Evolutionary conservation across 208 protist species (phyloP), one percentile per base, ranked within the genome.

Genomic region (Leishmania mexicana): DNA sequence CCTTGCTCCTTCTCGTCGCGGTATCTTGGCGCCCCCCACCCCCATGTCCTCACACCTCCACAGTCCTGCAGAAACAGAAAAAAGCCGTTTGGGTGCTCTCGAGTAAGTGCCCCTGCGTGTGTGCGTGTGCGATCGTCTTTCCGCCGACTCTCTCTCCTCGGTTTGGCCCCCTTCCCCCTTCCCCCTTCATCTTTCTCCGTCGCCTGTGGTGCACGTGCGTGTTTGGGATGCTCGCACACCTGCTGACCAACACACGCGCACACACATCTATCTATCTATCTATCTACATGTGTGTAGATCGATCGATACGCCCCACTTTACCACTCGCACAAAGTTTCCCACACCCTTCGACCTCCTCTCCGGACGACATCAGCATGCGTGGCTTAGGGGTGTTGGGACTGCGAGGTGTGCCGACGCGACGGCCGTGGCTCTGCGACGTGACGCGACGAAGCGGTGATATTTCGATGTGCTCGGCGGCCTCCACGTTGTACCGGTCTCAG

Each of bases 401-500:
- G 40, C 70, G 28, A 28, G 70, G 70, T 3, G 40, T 35, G 8
- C 45, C 47, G 70, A 21, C 70, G 24, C 67, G 67, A 72, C 67
- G 67, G 67, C 67, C 24, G 40, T 72, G 38, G 67, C 40, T 42
- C 67, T 72, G 35, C 40, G 67, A 72, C 24, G 67, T 47, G 67
- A 21, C 67, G 6, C 70, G 70, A 19, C 70, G 70, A 74, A 21
- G 70, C 70, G 45, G 40, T 17, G 24, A 17, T 74, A 38, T 74
- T 53, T 54, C 10, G 42, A 71, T 67, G 42, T 51, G 11, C 5
- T 79, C 75, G 54, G 54, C 75, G 10, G 38, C 75, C 19, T 58
- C 19, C 11, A 75, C 49, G 31, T 21, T 49, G 19, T 35, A 58
- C 21, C 80, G 84, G 35, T 68, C 57, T 42, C 80, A 84, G 72